Percentiles rank a stretch among this genome's conserved stretches.
Evolutionary conservation across 2,329 filamentous ascomycete species (phyloP).

Genomic region (Ophiobolus disseminans): DNA sequence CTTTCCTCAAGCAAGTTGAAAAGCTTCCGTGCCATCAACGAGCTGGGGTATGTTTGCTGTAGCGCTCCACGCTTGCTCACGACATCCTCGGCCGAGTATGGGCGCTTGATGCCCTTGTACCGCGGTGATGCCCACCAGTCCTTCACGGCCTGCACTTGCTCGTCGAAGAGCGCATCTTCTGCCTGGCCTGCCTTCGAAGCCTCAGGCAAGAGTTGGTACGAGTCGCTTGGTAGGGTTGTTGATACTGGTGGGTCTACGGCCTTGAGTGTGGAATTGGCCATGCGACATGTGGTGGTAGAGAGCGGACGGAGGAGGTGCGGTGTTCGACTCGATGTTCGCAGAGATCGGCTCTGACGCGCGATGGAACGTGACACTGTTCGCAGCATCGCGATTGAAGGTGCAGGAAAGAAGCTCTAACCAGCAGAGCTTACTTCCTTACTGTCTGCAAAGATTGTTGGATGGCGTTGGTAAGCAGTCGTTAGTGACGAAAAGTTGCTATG

Average conservation of each 20-base stretch:
- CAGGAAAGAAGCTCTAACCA: conserved; percentile 10
- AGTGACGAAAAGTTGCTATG: conserved; percentile 24
- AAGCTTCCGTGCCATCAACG: conserved; percentile 91
- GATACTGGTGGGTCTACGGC: conserved; percentile 69
- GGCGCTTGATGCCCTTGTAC: conserved; percentile 87
- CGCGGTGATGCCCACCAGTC: conserved; percentile 89
- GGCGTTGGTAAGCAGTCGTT: conserved; percentile 23
- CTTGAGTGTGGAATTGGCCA: conserved; percentile 61
- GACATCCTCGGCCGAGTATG: conserved; percentile 88
- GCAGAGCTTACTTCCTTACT: conserved; percentile 14
- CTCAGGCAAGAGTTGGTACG: conserved; percentile 85
- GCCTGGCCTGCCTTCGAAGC: conserved; percentile 76
- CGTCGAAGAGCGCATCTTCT: conserved; percentile 84
- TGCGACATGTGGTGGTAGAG: conserved; percentile 54
- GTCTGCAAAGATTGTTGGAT: conserved; percentile 7
- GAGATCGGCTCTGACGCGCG: conserved; percentile 44
- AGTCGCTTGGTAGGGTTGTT: conserved; percentile 69
- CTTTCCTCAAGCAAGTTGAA: conserved; percentile 87
- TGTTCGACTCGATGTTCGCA: conserved; percentile 31
- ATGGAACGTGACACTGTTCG: conserved; percentile 47
- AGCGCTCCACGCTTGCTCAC: conserved; percentile 91
- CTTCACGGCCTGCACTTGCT: conserved; percentile 83
- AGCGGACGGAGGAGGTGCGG: conserved; percentile 47
- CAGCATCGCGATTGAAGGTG: conserved; percentile 40
- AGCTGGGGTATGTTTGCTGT: conserved; percentile 88